phyloP scores from a whole-genome alignment of 106 monocot species.

The Ottelia alismoides region DNA sequence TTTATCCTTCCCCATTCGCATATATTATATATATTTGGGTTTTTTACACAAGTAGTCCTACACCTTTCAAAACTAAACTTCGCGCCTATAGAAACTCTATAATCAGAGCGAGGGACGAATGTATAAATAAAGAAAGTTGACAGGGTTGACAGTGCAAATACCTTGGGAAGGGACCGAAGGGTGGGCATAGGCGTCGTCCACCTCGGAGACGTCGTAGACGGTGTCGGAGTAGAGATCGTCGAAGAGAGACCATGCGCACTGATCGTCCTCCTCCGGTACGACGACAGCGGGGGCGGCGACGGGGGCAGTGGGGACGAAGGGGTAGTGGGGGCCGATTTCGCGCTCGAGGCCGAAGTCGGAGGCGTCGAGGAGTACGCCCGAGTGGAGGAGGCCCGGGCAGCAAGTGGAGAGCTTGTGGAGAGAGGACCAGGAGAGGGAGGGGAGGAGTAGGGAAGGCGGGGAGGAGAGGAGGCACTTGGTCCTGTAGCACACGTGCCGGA shows the following conservation, averaged over 20 bases:
- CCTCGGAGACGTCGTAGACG: constrained; percentile 43
- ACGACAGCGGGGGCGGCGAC: not conserved
- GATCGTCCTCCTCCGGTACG: too few species aligned
- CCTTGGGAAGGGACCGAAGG: too few species aligned
- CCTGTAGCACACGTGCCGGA: constrained; percentile 33
- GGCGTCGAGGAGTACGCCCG: constrained; percentile 77
- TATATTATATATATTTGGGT: too few species aligned
- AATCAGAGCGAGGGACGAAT: too few species aligned
- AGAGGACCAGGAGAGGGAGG: constrained; percentile 21
- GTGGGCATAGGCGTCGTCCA: too few species aligned
- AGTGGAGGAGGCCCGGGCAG: constrained; percentile 75
- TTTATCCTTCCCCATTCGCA: too few species aligned
- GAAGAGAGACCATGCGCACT: constrained; percentile 62
- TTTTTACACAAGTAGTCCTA: too few species aligned
- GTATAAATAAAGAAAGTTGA: too few species aligned
- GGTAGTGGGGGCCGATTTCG: constrained; percentile 62
- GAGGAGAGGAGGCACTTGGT: constrained; percentile 30
- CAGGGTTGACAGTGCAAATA: too few species aligned
- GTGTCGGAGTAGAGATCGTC: constrained; percentile 93
- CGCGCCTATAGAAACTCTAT: too few species aligned
- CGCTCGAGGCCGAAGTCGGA: constrained; percentile 85
- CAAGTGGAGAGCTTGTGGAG: constrained; percentile 86
- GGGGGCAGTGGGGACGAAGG: not conserved
- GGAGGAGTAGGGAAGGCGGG: too few species aligned
- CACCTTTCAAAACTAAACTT: too few species aligned